These are phyloP conservation scores for Hypoxylon sp. DNA, from an alignment of 2,329 filamentous ascomycete species.

Conservation along the genomic window DNA sequence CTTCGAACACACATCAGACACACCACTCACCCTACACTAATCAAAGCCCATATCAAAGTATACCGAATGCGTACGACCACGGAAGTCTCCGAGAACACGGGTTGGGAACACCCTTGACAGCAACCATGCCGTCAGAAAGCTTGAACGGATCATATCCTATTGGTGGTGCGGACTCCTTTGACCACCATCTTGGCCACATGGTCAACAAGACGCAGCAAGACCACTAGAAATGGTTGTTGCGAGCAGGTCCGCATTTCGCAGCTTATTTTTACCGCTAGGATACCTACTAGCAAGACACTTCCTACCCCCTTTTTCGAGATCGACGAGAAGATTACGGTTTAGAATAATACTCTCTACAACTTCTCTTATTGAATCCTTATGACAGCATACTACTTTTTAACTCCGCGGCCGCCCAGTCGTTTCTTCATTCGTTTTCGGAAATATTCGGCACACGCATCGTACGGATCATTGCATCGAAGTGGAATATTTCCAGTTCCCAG, in stretches of 20 bases:
- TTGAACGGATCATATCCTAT: constrained; percentile 47
- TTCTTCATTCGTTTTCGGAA: constrained; percentile 31
- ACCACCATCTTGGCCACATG: constrained; percentile 45
- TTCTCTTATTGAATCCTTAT: constrained; percentile 27
- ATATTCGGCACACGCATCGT: constrained; percentile 39
- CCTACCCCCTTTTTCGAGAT: constrained; percentile 17
- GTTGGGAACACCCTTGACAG: constrained; percentile 48
- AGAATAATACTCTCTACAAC: constrained; percentile 29
- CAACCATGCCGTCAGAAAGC: constrained; percentile 49
- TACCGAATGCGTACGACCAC: constrained; percentile 49
- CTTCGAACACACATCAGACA: constrained; percentile 47
- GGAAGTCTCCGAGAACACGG: constrained; percentile 49
- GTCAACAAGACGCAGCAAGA: constrained; percentile 47
- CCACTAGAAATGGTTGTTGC: constrained; percentile 18
- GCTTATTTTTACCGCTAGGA: constrained; percentile 16
- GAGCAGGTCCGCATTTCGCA: neutral
- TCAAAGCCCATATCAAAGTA: constrained; percentile 46
- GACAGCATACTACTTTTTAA: constrained; percentile 31
- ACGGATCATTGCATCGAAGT: constrained; percentile 44
- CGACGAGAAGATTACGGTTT: constrained; percentile 23
- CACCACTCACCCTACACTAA: constrained; percentile 49
- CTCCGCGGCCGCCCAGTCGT: constrained; percentile 30
- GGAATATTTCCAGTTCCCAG: constrained; percentile 29
- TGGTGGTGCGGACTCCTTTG: constrained; percentile 33
- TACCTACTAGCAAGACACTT: constrained; percentile 2